Evolutionary conservation across 1,284 basidiomycete species (phyloP).

Genomic region (Afroboletus lepidellus): DNA sequence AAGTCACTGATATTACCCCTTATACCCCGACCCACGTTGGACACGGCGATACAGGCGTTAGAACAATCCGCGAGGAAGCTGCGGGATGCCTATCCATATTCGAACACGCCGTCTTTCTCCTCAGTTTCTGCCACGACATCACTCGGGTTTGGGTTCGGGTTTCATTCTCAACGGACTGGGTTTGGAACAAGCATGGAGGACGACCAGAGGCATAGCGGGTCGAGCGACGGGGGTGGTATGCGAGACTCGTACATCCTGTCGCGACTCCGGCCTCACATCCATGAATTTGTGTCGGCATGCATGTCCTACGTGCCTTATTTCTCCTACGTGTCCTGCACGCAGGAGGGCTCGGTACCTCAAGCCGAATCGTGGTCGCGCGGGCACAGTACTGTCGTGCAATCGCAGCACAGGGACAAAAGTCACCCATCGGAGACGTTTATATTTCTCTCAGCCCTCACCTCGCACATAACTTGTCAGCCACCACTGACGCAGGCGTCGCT

Average conservation of each 20-base stretch:
- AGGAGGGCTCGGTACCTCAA: constrained; percentile 21
- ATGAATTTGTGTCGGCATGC: constrained; percentile 71
- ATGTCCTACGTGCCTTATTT: constrained; percentile 82
- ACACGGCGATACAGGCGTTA: constrained; percentile 67
- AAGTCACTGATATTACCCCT: constrained; percentile 67
- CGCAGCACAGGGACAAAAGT: constrained; percentile 57
- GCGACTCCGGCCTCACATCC: constrained; percentile 68
- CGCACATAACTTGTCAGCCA: constrained; percentile 66
- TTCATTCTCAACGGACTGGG: constrained; percentile 25
- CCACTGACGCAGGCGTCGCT: constrained; percentile 60
- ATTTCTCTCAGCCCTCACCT: constrained; percentile 66
- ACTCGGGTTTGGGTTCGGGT: constrained; percentile 51
- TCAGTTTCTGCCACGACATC: constrained; percentile 36
- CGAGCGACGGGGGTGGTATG: constrained; percentile 50
- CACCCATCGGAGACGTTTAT: constrained; percentile 71
- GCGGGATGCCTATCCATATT: constrained; percentile 78
- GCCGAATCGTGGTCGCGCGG: constrained; percentile 35
- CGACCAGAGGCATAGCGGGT: constrained; percentile 21
- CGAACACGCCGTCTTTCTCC: constrained; percentile 44
- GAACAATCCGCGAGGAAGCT: constrained; percentile 67
- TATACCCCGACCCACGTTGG: constrained; percentile 75
- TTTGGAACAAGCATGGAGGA: constrained; percentile 27
- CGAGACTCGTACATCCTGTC: constrained; percentile 74
- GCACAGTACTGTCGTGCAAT: constrained; percentile 43
- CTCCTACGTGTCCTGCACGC: constrained; percentile 48